Conservation (phyloP, 495 filamentous ascomycete genomes). For the Podospora pseudoanserina region DNA sequence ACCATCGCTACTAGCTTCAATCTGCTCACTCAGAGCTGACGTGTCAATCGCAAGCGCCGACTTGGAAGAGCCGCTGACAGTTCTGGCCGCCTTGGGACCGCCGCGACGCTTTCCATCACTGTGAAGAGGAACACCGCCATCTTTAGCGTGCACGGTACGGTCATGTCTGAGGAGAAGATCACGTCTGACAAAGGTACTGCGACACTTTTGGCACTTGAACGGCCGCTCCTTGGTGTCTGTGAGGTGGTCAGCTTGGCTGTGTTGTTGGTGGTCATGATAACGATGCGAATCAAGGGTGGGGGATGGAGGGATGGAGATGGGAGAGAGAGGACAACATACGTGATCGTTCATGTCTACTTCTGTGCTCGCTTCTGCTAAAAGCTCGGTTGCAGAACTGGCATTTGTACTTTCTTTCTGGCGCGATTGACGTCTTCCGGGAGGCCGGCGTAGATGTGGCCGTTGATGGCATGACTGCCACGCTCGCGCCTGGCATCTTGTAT, state of each 20-base stretch:
- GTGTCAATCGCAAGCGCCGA: constrained; percentile 80
- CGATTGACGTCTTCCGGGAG: constrained; percentile 56
- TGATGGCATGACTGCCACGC: constrained; percentile 56
- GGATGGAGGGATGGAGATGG: not conserved
- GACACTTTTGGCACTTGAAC: constrained; percentile 97
- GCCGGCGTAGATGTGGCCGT: constrained; percentile 58
- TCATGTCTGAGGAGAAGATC: constrained; percentile 96
- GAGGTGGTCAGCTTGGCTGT: constrained; percentile 13
- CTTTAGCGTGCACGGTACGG: constrained; percentile 96
- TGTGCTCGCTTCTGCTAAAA: constrained; percentile 95
- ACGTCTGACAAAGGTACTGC: constrained; percentile 96
- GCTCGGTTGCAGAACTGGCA: constrained; percentile 98
- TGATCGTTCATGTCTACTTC: constrained; percentile 93
- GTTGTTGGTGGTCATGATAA: too few species aligned
- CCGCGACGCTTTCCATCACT: constrained; percentile 90
- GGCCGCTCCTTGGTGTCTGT: constrained; percentile 97
- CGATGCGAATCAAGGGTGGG: not conserved
- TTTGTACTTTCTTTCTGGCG: constrained; percentile 95
- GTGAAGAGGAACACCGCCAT: constrained; percentile 91
- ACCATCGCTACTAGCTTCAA: constrained; percentile 89
- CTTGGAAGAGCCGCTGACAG: constrained; percentile 69
- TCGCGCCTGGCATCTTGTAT: constrained; percentile 60
- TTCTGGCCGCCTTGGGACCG: constrained; percentile 61
- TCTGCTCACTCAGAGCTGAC: constrained; percentile 78
- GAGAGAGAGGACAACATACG: constrained; percentile 64